These are phyloP conservation scores for Podospora pseudoanserina DNA, from an alignment of 495 filamentous ascomycete species.

Conservation along the genomic window DNA sequence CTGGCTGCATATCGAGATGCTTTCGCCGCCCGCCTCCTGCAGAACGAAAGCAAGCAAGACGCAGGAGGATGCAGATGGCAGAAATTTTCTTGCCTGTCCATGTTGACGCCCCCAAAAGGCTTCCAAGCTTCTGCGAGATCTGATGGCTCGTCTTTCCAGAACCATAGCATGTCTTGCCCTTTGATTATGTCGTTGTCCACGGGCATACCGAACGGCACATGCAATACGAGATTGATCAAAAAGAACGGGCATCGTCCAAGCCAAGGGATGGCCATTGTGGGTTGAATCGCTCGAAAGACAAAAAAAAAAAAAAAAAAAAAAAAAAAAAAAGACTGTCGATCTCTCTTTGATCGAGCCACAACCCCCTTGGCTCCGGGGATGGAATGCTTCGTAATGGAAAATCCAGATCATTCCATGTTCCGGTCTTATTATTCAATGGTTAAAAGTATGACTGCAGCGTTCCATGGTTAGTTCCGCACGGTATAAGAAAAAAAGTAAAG, in stretches of 20 bases:
- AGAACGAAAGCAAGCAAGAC: neutral
- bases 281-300: neutral
- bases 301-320: neutral
- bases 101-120: neutral
- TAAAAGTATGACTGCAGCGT: neutral
- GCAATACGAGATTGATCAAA: slow-evolving; percentile 6
- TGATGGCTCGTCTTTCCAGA: slow-evolving; percentile 1
- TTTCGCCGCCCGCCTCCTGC: neutral
- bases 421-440: neutral
- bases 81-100: neutral
- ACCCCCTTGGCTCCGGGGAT: neutral
- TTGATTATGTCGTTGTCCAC: neutral
- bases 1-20: neutral
- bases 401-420: neutral
- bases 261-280: neutral
- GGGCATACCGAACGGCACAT: slow-evolving; percentile 11
- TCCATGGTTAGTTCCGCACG: neutral
- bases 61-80: neutral
- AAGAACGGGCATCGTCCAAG: neutral
- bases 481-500: neutral
- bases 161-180: neutral
- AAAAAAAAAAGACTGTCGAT: neutral
- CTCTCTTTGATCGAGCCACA: neutral
- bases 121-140: neutral
- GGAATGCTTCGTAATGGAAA: neutral